Base-by-base conservation (phyloP, 371 early-diverging fungal species). In the Mortierella sp. region DNA sequence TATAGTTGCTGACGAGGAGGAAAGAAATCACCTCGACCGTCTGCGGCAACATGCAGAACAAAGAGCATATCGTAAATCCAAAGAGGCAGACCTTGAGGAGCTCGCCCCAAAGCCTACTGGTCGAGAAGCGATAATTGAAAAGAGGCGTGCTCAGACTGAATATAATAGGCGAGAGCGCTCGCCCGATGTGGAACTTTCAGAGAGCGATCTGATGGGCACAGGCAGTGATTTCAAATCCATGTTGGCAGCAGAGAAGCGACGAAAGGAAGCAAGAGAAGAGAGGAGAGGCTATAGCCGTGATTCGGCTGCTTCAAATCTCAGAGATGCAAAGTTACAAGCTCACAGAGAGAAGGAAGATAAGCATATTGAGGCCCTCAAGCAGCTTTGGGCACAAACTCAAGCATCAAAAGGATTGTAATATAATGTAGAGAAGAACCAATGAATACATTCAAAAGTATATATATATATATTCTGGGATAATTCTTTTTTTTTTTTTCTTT, bases 41-140 rank as follows among this genome's bases (percentile, higher is more conserved):
- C 71, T 63, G 11, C 55, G 82, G 21, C 84, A 87, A 28, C 90
- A 89, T 63, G 81, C 86, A 43, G 91, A 92, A 58, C 70, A 74
- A 10, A 89, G 85, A 62, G 84, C 83, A 3, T 73, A 70, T 22
- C 85, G 83, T 24, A 88, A 91, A 58, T 79, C 85, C 19, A 87
- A 90, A 41, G 92, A 95, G 62, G 87, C 85, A 0, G 88, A 88
- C 36, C 73, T 96, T 22, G 96, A 96, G 60, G 96, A 95, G 77
- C 86, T 95, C 0, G 94, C 90, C 7, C 97, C 97, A 10, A 94
- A 90, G 66, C 91, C 90, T 41, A 94, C 93, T 4, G 97, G 97
- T 1, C 84, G 93, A 57, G 94, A 95, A 76, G 93, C 94, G 0
- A 84, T 87, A 77, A 43, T 93, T 10, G 92, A 91, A 19, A 93